A percentile compares a stretch with the other conserved stretches of the same genome.
Evolutionary conservation across 352 stramenopile species (phyloP).

Genomic region (Pythium dissotocum): DNA sequence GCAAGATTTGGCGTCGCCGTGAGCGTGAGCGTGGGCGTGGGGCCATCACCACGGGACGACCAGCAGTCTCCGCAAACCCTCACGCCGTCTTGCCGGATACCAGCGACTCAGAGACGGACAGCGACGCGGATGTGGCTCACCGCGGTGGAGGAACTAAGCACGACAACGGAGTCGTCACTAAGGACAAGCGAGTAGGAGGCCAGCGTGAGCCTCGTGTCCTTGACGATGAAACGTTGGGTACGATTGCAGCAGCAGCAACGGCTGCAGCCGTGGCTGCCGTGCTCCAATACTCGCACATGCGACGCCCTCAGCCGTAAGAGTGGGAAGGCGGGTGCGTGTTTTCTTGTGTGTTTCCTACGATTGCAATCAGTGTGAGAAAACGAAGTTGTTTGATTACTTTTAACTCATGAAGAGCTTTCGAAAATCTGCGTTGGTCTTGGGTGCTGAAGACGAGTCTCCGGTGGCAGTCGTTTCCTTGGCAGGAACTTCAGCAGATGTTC

Average conservation of each 20-base stretch:
- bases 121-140: no score
- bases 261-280: not conserved
- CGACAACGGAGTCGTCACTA: no score
- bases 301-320: not conserved
- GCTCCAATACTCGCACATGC: not conserved
- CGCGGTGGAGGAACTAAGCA: no score
- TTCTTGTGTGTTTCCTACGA: no score
- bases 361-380: not conserved
- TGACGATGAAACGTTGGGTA: not conserved
- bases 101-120: no score
- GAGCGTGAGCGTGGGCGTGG: no score
- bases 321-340: not conserved
- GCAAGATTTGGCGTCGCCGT: no score
- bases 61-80: no score
- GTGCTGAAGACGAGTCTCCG: not conserved
- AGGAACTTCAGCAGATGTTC: not conserved
- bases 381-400: not conserved
- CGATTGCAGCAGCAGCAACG: not conserved
- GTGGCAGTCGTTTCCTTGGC: conserved; percentile 11
- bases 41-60: no score
- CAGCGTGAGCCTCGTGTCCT: no score
- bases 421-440: conserved; percentile 77
- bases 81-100: no score
- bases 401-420: conserved; percentile 57
- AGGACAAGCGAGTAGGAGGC: no score